These are phyloP conservation scores for Amylocystis lapponica DNA, from an alignment of 768 basidiomycete species.

Conservation along the genomic window DNA sequence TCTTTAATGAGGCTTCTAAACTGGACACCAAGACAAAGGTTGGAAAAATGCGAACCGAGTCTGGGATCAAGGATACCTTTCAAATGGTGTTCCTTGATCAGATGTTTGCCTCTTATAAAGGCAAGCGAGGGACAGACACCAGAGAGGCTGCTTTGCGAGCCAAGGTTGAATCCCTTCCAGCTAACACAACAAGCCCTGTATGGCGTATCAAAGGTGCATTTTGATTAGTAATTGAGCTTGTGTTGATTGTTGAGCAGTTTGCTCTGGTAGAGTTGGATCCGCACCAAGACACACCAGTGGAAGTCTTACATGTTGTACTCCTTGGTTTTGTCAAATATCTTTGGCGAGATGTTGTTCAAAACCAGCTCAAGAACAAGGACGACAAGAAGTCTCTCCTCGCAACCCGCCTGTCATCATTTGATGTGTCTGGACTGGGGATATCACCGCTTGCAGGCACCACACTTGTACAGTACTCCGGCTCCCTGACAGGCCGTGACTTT, in stretches of 20 bases:
- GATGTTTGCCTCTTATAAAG: neutral
- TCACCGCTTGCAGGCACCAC: conserved; percentile 24
- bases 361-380: conserved; percentile 18
- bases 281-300: conserved; percentile 38
- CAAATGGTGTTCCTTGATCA: conserved; percentile 22
- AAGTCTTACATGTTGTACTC: conserved; percentile 39
- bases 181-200: conserved; percentile 28
- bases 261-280: conserved; percentile 33
- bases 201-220: conserved; percentile 20
- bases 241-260: neutral
- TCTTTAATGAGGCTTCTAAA: neutral
- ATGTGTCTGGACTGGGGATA: conserved; percentile 30
- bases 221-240: no score
- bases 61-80: conserved; percentile 31
- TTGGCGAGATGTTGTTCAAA: conserved; percentile 34
- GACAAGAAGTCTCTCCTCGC: conserved; percentile 22
- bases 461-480: conserved; percentile 33
- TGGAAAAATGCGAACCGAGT: conserved; percentile 17
- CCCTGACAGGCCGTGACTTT: conserved; percentile 31
- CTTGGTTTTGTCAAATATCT: conserved; percentile 45
- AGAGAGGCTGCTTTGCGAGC: conserved; percentile 16
- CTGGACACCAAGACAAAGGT: conserved; percentile 7
- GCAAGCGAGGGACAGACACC: neutral
- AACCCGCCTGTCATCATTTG: conserved; percentile 23
- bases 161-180: conserved; percentile 10